These are phyloP conservation scores for Exutisphaerella laricina DNA, from an alignment of 2,329 filamentous ascomycete species.

Conservation along the genomic window DNA sequence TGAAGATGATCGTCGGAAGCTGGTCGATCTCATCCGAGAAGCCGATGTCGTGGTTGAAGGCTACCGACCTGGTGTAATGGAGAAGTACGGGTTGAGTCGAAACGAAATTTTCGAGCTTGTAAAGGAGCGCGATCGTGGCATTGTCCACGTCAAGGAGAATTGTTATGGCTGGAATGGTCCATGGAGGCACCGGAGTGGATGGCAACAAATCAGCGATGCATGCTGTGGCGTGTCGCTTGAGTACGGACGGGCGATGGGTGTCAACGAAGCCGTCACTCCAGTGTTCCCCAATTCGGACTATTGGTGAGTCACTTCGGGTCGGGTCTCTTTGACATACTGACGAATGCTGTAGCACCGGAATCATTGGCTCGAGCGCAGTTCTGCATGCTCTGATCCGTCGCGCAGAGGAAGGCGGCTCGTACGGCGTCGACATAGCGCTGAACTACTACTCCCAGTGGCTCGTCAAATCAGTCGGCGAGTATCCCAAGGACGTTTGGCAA, in stretches of 20 bases:
- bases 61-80: constrained; percentile 46
- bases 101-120: constrained; percentile 40
- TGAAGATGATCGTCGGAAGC: constrained; percentile 35
- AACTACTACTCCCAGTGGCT: constrained; percentile 31
- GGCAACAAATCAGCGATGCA: constrained; percentile 51
- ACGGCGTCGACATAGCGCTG: constrained; percentile 22
- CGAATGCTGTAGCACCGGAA: constrained; percentile 18
- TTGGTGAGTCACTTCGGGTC: constrained; percentile 12
- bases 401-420: constrained; percentile 24
- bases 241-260: constrained; percentile 15
- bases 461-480: constrained; percentile 23
- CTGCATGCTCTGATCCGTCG: constrained; percentile 24
- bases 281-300: constrained; percentile 25
- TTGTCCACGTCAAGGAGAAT: constrained; percentile 48
- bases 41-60: constrained; percentile 50
- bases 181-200: constrained; percentile 44
- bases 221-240: constrained; percentile 14
- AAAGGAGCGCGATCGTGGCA: constrained; percentile 38
- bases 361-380: constrained; percentile 18
- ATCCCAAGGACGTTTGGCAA: constrained; percentile 40
- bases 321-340: constrained; percentile 1
- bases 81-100: constrained; percentile 43
- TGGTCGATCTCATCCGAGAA: constrained; percentile 41
- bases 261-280: constrained; percentile 22
- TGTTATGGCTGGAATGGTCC: constrained; percentile 51